A percentile compares a stretch with the other conserved stretches of the same genome.
Conservation (phyloP, 257 asterid genomes). For the Knoxia roxburghii region DNA sequence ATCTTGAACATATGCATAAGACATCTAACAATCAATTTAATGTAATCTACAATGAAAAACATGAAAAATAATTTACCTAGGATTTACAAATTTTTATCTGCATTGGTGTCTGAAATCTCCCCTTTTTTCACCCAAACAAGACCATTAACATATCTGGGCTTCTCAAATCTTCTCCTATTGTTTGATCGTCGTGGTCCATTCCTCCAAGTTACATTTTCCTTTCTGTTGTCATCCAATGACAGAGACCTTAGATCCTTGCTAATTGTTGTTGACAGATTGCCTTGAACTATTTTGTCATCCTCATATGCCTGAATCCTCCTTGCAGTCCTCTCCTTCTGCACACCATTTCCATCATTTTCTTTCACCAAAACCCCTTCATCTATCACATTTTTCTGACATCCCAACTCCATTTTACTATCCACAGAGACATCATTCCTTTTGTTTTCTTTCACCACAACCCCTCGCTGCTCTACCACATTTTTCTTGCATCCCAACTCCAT, state of each 20-base stretch:
- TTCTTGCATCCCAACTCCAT: neutral
- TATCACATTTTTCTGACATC: neutral
- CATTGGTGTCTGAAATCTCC: slow-evolving; percentile 10
- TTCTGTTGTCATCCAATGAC: slow-evolving; percentile 3
- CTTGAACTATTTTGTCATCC: neutral
- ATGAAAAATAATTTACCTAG: slow-evolving; percentile 3
- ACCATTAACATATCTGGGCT: slow-evolving; percentile 6
- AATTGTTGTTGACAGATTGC: neutral
- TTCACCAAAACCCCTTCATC: neutral
- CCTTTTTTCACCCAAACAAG: slow-evolving; percentile 21
- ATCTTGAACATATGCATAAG: neutral
- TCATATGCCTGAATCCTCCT: neutral
- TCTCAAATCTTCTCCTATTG: neutral
- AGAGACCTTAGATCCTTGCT: neutral
- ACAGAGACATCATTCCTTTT: neutral
- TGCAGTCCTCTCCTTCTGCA: neutral
- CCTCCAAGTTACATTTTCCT: neutral
- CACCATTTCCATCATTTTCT: neutral
- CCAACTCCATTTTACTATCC: neutral
- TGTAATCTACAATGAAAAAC: neutral
- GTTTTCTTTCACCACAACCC: neutral
- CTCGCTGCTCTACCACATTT: neutral
- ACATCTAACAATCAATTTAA: neutral
- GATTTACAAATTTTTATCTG: neutral
- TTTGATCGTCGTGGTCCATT: neutral